Conservation (phyloP, 805 yeast species). For the Metschnikowia kofuensis region DNA sequence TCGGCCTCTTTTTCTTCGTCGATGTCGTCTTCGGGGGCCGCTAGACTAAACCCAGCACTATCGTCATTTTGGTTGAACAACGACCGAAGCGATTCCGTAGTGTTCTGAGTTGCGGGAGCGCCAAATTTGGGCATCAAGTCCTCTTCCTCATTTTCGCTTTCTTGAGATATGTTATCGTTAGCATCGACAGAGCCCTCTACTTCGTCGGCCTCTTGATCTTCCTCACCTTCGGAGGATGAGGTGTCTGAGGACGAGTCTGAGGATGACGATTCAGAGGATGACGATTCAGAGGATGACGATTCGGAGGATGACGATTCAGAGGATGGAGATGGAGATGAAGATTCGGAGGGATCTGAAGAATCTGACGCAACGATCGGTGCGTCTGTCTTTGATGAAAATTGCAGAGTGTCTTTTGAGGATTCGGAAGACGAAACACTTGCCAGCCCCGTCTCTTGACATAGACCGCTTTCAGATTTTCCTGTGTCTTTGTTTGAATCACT, state of each 20-base stretch:
- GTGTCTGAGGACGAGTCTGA: background rate
- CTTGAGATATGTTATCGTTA: background rate
- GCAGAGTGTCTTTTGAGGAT: background rate
- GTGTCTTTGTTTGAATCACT: slow-evolving; percentile 17
- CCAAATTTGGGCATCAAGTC: slow-evolving; percentile 60
- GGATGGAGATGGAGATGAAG: background rate
- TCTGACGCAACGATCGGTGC: too few species aligned
- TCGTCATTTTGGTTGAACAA: slow-evolving; percentile 53
- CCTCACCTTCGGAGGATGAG: background rate
- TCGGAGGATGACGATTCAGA: too few species aligned
- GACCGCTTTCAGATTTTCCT: background rate
- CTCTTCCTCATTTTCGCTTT: slow-evolving; percentile 21
- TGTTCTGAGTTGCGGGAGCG: slow-evolving; percentile 28
- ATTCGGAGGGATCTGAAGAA: background rate
- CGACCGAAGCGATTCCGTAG: slow-evolving; percentile 60
- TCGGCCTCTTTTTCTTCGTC: slow-evolving; percentile 9
- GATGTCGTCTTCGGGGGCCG: slow-evolving; percentile 27
- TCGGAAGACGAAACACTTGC: background rate
- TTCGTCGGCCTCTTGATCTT: background rate
- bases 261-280: background rate
- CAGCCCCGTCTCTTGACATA: too few species aligned
- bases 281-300: too few species aligned
- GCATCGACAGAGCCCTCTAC: background rate
- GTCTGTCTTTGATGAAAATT: too few species aligned
- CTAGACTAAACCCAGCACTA: slow-evolving; percentile 35